Evolutionary conservation across 768 basidiomycete species (phyloP).

Genomic region (Leccinum barrowsii): DNA sequence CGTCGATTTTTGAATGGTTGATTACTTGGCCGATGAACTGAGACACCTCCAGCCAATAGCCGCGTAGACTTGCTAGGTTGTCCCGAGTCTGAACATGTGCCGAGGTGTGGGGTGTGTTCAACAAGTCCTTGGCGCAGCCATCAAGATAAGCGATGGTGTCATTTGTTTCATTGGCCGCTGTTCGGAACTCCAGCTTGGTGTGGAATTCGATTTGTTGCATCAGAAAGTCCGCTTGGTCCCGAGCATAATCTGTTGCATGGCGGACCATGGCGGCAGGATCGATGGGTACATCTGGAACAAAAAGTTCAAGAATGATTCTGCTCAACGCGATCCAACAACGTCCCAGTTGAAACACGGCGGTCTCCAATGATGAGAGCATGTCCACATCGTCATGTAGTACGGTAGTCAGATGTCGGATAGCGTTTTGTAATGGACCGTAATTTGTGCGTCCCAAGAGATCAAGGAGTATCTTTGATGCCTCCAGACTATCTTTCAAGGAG

Average conservation of each 20-base stretch:
- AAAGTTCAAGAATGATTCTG: slow-evolving; percentile 60
- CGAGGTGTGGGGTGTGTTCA: slow-evolving; percentile 23
- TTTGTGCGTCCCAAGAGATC: slow-evolving; percentile 32
- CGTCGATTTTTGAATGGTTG: slow-evolving; percentile 43
- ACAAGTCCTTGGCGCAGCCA: slow-evolving; percentile 28
- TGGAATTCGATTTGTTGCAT: slow-evolving; percentile 53
- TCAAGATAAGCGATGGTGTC: slow-evolving; percentile 46
- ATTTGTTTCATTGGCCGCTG: slow-evolving; percentile 55
- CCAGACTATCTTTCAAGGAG: slow-evolving; percentile 5
- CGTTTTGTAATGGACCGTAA: slow-evolving; percentile 34
- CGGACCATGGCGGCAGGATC: slow-evolving; percentile 77
- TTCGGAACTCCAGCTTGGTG: slow-evolving; percentile 47
- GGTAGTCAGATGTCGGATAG: slow-evolving; percentile 31
- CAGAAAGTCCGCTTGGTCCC: slow-evolving; percentile 39
- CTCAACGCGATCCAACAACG: slow-evolving; percentile 60
- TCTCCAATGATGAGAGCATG: slow-evolving; percentile 12
- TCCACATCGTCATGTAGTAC: slow-evolving; percentile 19
- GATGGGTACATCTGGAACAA: slow-evolving; percentile 79
- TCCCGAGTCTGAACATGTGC: slow-evolving; percentile 34
- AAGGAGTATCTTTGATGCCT: slow-evolving; percentile 26
- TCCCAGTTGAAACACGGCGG: slow-evolving; percentile 37
- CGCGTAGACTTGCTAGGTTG: slow-evolving; percentile 48
- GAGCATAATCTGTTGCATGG: slow-evolving; percentile 42
- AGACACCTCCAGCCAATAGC: slow-evolving; percentile 72
- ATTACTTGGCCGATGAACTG: slow-evolving; percentile 69